Conservation (phyloP, 225 moss, liverwort and hornwort genomes). For the Anthoceros angustus region DNA sequence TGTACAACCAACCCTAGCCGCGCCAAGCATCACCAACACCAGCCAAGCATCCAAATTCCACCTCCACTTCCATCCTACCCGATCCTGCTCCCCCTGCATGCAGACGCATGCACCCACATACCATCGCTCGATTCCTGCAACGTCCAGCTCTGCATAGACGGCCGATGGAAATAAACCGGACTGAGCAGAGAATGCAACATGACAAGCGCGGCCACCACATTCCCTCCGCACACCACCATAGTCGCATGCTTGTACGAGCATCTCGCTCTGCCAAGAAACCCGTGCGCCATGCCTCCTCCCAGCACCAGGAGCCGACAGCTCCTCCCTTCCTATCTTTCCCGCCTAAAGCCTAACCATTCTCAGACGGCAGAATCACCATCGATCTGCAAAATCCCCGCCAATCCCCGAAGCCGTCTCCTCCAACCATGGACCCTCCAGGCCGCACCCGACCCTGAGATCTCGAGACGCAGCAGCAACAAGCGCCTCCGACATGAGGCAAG, state of each 20-base stretch:
- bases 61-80: not conserved
- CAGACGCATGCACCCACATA: conserved; percentile 8
- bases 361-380: no score
- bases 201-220: conserved; percentile 40
- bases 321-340: no score
- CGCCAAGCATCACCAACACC: no score
- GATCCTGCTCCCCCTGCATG: not conserved
- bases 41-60: not conserved
- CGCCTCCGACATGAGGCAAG: no score
- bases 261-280: conserved; percentile 13
- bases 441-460: no score
- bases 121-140: conserved; percentile 26
- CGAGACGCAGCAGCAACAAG: no score
- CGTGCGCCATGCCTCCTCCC: not conserved
- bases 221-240: conserved; percentile 45
- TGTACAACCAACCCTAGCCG: no score
- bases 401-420: no score
- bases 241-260: conserved; percentile 58
- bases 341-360: no score
- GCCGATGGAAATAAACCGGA: conserved; percentile 13
- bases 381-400: no score
- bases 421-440: no score
- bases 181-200: conserved; percentile 41
- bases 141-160: conserved; percentile 32
- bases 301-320: not conserved